Conservation (phyloP, 2,329 filamentous ascomycete species). For the Ceratocystis variospora region DNA sequence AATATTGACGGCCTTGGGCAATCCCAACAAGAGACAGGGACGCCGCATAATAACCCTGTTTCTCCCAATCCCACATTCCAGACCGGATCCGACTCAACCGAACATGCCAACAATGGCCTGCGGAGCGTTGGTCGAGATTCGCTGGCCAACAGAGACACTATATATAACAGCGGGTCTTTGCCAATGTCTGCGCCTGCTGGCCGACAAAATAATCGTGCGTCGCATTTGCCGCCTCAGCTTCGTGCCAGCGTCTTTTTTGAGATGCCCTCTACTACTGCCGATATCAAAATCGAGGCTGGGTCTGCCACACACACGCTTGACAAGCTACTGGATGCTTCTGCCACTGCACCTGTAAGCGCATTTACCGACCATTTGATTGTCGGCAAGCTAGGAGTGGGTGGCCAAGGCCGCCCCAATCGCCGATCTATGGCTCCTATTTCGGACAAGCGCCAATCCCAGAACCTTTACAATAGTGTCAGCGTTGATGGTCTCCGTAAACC, state of each 20-base stretch:
- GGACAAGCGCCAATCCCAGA: constrained; percentile 30
- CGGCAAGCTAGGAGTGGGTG: constrained; percentile 58
- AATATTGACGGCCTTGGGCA: constrained; percentile 2
- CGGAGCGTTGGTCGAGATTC: not conserved
- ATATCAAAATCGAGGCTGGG: constrained; percentile 51
- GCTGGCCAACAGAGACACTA: not conserved
- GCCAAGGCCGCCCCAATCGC: constrained; percentile 47
- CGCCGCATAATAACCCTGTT: not conserved
- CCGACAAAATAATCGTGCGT: constrained; percentile 6
- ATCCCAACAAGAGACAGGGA: not conserved
- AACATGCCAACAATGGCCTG: constrained; percentile 8
- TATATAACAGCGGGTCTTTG: constrained; percentile 3
- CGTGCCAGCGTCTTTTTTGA: constrained; percentile 91
- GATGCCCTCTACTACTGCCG: constrained; percentile 39
- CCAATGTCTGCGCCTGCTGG: constrained; percentile 9
- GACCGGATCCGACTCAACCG: constrained; percentile 11
- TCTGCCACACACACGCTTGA: constrained; percentile 84
- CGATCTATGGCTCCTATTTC: constrained; percentile 24
- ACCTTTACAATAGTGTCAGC: constrained; percentile 8
- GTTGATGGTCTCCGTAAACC: constrained; percentile 16
- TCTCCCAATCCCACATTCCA: constrained; percentile 13
- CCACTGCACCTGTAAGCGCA: constrained; percentile 71
- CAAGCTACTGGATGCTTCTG: constrained; percentile 80
- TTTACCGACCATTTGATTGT: constrained; percentile 83
- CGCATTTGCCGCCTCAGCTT: constrained; percentile 60